phyloP scores from a whole-genome alignment of 257 asterid species.

The Nicotiana tomentosiformis region DNA sequence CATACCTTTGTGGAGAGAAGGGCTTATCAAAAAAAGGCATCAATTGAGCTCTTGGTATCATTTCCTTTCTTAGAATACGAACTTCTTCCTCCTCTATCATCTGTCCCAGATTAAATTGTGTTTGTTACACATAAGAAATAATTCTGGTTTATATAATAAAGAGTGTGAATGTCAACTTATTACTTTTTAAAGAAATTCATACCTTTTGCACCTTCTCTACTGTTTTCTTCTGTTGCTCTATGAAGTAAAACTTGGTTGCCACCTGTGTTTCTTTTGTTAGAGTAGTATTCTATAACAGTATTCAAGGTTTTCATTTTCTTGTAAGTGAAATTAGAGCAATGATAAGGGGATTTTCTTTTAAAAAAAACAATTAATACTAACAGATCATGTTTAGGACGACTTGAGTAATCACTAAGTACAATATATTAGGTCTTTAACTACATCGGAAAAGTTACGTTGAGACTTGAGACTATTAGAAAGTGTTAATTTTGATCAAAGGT shows the following conservation, averaged over 20 bases:
- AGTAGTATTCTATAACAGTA: not conserved
- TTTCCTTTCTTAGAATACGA: conserved; percentile 54
- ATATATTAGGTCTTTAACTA: not conserved
- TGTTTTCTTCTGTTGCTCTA: conserved; percentile 56
- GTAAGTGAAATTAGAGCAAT: not conserved
- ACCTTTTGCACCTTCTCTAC: conserved; percentile 67
- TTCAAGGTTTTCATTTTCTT: not conserved
- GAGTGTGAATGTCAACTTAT: not conserved
- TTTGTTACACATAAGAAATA: not conserved
- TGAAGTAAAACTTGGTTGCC: conserved; percentile 46
- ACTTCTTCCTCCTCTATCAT: conserved; percentile 77
- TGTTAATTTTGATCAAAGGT: not conserved
- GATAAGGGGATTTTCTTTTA: not conserved
- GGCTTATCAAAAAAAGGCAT: conserved; percentile 78
- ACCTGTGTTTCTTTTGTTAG: conserved; percentile 28
- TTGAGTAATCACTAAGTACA: not conserved
- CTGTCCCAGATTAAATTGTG: conserved; percentile 16
- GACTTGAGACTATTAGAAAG: not conserved
- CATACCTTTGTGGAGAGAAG: conserved; percentile 65
- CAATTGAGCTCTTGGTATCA: conserved; percentile 81
- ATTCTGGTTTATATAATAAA: not conserved
- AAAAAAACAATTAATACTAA: not conserved
- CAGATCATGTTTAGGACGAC: not conserved
- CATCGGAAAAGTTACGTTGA: not conserved
- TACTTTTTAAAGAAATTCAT: not conserved